A percentile compares a stretch with the other conserved stretches of the same genome.
Conservation (phyloP, 148 eudicot species). For the Beta vulgaris region DNA sequence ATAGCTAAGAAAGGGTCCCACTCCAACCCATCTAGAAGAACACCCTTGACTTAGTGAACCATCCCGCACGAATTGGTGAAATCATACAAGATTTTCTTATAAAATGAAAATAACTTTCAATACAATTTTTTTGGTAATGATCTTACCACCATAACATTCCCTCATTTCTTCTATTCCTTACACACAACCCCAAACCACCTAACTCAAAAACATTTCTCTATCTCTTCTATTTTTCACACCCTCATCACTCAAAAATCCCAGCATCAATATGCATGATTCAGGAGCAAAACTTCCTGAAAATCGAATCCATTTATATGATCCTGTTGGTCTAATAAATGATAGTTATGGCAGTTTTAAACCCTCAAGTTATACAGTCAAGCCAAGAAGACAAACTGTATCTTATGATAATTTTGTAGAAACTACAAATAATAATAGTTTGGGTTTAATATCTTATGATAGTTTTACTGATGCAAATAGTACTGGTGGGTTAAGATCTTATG, state of each 20-base stretch:
- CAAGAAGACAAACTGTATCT: conserved; percentile 29
- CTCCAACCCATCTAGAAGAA: conserved; percentile 33
- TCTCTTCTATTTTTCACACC: background rate
- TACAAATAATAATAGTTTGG: background rate
- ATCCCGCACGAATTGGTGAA: conserved; percentile 29
- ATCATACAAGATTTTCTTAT: conserved; percentile 15
- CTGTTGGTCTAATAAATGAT: conserved; percentile 32
- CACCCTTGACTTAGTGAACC: conserved; percentile 23
- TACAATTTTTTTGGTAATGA: conserved; percentile 19
- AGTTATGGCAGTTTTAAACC: conserved; percentile 25
- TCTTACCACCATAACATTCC: conserved; percentile 2
- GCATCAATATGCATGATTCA: conserved; percentile 44
- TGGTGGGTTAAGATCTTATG: conserved; percentile 18
- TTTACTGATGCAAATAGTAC: background rate
- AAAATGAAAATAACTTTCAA: conserved; percentile 14
- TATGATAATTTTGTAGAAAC: conserved; percentile 22
- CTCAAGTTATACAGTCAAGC: conserved; percentile 17
- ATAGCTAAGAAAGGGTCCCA: conserved; percentile 8
- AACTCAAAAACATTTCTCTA: background rate
- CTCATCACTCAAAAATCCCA: background rate
- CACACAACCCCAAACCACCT: conserved; percentile 19
- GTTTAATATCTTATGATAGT: conserved; percentile 25
- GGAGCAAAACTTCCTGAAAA: conserved; percentile 31
- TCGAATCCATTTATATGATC: conserved; percentile 39
- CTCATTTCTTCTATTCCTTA: conserved; percentile 9